Base-by-base conservation (phyloP, 495 filamentous ascomycete genomes). In the Aspergillus coremiiformis region DNA sequence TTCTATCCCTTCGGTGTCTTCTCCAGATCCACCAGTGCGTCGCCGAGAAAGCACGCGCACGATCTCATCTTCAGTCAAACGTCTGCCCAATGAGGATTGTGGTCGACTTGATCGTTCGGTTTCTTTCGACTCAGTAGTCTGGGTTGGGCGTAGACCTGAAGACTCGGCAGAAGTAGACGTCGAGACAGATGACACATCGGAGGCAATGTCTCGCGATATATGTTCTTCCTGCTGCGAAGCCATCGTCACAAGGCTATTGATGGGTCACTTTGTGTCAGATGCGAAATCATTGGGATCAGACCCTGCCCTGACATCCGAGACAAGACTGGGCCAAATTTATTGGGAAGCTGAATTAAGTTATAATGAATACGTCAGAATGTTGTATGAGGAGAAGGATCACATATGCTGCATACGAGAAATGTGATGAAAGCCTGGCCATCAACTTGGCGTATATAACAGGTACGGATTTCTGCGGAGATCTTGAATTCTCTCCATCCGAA, bases 21-120 rank as follows among this genome's bases (percentile, higher is more conserved):
- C 49, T 9, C 54, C 64, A 2, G 72, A 72, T 0, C 65, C 65
- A 20, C 59, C 47, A 22, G 68, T 81, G 24, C 68, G 72, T 24
- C 78, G 74, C 4, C 69, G 68, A 20, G 80, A 82, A 5, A 85
- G 53, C 0, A 66, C 74, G 0, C 62, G 65, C 12, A 77, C 70
- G 6, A 83, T 46, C 12, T 80, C 73, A 41, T 79, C 73, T 47
- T 85, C 75, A n/a, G 58, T 74, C 39, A 66, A 44, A 1, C 37
- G 52, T 21, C 44, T 43, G 0, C 42, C 53, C 52, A 54, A 15
- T 5, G 47, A 17, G 11, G 48, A 29, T 11, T 27, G 51, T n/a
- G 14, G 27, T 17, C 17, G 1, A 30, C 1, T 49, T 24, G 22
- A 15, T 3, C 26, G 29, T 42, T 27, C 10, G 15, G 22, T 27